Conservation (phyloP, 139 green algal species). For the Chlamydomonas sp. region DNA sequence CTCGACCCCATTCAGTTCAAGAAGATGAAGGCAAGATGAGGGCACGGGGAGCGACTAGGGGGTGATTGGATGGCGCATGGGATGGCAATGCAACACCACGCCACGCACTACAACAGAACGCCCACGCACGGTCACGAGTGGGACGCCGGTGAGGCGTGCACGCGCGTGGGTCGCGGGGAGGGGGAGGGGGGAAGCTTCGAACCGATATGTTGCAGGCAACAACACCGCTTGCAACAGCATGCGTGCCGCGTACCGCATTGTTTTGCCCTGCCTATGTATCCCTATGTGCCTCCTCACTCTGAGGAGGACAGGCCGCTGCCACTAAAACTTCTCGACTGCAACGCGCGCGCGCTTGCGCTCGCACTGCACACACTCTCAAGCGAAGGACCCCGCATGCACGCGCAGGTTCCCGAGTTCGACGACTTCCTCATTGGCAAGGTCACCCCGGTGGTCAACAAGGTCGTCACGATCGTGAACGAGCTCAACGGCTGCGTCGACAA, state of each 20-base stretch:
- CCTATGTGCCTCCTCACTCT: too few relatives aligned
- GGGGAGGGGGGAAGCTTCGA: too few relatives aligned
- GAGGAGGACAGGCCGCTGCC: too few relatives aligned
- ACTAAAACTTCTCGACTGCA: too few relatives aligned
- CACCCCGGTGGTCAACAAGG: conserved; percentile 6
- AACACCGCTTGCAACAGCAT: too few relatives aligned
- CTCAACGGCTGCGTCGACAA: conserved; percentile 13
- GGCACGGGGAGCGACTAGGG: not conserved
- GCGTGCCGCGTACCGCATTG: too few relatives aligned
- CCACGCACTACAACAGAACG: not conserved
- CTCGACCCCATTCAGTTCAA: conserved; percentile 12
- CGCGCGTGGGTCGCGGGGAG: too few relatives aligned
- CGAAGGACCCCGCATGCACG: not conserved
- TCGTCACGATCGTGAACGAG: conserved; percentile 14
- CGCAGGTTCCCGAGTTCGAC: conserved; percentile 11
- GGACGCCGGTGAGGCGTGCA: too few relatives aligned
- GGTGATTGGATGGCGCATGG: not conserved
- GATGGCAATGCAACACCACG: not conserved
- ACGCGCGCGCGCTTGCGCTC: too few relatives aligned
- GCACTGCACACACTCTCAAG: too few relatives aligned
- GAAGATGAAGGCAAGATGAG: not conserved
- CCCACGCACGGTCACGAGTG: not conserved
- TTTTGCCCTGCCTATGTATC: not conserved
- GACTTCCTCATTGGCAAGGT: not conserved
- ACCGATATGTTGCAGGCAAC: too few relatives aligned